Base-by-base conservation (phyloP, 2,329 filamentous ascomycete genomes). In the Ophiostoma angusticollis region DNA sequence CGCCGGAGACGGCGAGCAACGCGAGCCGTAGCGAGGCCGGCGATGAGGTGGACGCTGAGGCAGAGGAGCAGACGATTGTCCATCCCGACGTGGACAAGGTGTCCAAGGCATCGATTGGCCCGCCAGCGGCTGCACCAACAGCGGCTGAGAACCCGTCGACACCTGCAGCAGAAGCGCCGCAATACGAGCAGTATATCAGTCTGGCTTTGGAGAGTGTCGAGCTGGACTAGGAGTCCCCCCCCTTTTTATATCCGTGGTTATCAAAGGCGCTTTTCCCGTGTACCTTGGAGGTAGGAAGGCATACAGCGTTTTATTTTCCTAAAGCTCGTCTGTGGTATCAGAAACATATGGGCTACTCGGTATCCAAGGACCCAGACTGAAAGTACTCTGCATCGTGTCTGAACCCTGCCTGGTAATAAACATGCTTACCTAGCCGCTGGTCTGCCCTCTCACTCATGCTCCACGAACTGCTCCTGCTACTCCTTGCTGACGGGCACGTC, bases 1-100 rank as follows among this genome's bases (percentile, higher is more conserved):
- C 68, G n/a, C 67, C 67, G 1, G 66, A 71, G 53, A 71, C 65
- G 28, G 68, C 69, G 49, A 70, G 64, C 43, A 68, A 72, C 47
- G 57, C 56, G 5, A 61, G 62, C 43, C 57, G 54, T 32, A 65
- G 59, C 44, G 60, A 63, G 32, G 50, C 49, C 11, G 65, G 58
- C 25, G 62, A 62, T 24, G 58, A 38, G 6, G 40, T 45, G 2
- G 43, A 34, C 9, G 32, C 29, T n/a, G 37, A 41, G 28, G 40
- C 41, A 3, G 23, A 6, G 23, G 23, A 35, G 31, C 23, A 16
- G 14, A 9, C 9, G n/a, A n/a, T n/a, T 11, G 27, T n/a, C 9
- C 9, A 8, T 7, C 12, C 9, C 9, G n/a, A 28, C 9, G n/a
- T 14, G 32, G 11, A 24, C 13, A n/a, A n/a, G n/a, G n/a, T n/a